Evolutionary conservation across 352 stramenopile genomes (phyloP).

Genomic region (Phytopythium montanum): DNA sequence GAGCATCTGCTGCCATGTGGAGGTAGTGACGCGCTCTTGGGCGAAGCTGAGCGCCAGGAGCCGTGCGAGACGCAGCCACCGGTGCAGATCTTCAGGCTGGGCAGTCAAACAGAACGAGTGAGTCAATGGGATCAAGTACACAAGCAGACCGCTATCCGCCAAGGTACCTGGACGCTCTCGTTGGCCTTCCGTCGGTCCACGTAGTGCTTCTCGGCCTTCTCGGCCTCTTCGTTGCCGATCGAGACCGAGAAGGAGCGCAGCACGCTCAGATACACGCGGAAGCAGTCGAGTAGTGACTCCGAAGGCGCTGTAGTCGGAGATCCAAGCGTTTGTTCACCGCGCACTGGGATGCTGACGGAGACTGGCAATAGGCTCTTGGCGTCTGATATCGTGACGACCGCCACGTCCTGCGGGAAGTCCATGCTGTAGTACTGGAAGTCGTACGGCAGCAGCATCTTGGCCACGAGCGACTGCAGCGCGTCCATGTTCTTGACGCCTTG

Average conservation of each 20-base stretch:
- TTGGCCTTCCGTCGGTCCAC: slow-evolving; percentile 64
- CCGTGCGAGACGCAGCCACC: slow-evolving; percentile 70
- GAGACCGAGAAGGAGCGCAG: slow-evolving; percentile 47
- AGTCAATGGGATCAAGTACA: neutral
- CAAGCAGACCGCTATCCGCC: too few relatives aligned
- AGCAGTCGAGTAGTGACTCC: slow-evolving; percentile 50
- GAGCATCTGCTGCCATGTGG: slow-evolving; percentile 59
- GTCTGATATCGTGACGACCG: slow-evolving; percentile 61
- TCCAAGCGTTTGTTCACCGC: neutral
- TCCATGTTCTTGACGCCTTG: slow-evolving; percentile 73
- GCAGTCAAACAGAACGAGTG: neutral
- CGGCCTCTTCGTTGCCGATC: slow-evolving; percentile 70
- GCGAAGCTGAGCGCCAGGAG: slow-evolving; percentile 63
- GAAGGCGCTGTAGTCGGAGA: neutral
- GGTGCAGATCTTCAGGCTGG: slow-evolving; percentile 73
- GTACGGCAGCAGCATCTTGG: slow-evolving; percentile 78
- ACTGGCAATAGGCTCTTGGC: slow-evolving; percentile 72
- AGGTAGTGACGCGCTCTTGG: slow-evolving; percentile 40
- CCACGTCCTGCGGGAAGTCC: slow-evolving; percentile 78
- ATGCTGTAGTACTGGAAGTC: slow-evolving; percentile 86
- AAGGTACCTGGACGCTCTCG: slow-evolving; percentile 69
- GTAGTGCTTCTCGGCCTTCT: slow-evolving; percentile 78
- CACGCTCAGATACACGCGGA: slow-evolving; percentile 63
- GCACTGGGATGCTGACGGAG: slow-evolving; percentile 43
- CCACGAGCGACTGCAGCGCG: slow-evolving; percentile 63